phyloP scores from a whole-genome alignment of 1,284 basidiomycete genomes.

The Mrakiaceae sp. region DNA sequence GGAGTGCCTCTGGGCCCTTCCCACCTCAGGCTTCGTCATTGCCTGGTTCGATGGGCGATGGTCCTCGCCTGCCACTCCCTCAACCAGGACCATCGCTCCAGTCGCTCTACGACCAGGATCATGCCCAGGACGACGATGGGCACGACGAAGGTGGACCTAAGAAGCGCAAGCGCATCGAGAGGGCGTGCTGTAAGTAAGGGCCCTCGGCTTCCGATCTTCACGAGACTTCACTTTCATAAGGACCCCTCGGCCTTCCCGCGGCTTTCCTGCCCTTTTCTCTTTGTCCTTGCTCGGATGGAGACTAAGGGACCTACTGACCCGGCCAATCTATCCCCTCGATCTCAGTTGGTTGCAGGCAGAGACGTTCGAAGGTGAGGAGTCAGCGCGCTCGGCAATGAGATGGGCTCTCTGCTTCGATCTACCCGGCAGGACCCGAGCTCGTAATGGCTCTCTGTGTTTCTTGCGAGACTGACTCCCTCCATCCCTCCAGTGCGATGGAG shows the following conservation, averaged over 20 bases:
- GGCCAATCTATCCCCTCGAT: too few relatives aligned
- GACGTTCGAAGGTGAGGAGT: not conserved
- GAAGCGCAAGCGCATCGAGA: slow-evolving; percentile 1
- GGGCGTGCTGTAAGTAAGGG: not conserved
- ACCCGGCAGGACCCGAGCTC: not conserved
- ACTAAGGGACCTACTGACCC: not conserved
- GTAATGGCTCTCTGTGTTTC: not conserved
- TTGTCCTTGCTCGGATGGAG: not conserved
- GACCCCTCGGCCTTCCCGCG: too few relatives aligned
- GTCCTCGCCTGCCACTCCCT: too few relatives aligned
- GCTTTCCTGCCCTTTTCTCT: not conserved
- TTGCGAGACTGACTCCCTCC: too few relatives aligned
- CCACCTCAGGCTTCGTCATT: too few relatives aligned
- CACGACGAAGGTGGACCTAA: not conserved
- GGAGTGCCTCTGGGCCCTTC: too few relatives aligned
- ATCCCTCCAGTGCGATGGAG: not conserved
- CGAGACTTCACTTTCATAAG: too few relatives aligned
- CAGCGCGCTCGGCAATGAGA: not conserved
- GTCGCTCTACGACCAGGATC: not conserved
- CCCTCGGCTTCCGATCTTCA: not conserved
- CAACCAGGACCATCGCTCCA: too few relatives aligned
- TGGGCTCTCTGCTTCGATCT: not conserved
- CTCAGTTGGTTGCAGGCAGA: not conserved
- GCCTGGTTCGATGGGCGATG: too few relatives aligned
- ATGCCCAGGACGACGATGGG: not conserved